phyloP scores from a whole-genome alignment of 2,329 filamentous ascomycete species.

The Fusarium verticillioides region DNA sequence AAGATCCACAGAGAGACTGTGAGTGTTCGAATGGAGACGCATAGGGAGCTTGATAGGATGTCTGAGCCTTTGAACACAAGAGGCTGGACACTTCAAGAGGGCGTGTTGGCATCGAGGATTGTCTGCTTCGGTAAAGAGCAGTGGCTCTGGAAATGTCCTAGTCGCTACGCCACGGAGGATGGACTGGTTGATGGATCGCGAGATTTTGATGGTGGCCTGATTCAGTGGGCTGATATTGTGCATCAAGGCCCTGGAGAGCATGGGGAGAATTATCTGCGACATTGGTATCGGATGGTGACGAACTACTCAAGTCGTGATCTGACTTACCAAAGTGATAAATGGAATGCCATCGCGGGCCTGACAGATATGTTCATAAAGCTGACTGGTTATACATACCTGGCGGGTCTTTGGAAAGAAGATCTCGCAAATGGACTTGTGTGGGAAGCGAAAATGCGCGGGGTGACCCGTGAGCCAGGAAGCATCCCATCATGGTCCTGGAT shows the following conservation, averaged over 20 bases:
- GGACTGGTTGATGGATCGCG: not conserved
- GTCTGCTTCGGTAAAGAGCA: constrained; percentile 1
- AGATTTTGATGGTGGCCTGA: not conserved
- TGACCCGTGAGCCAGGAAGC: not conserved
- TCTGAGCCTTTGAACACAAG: not conserved
- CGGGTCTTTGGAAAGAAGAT: constrained; percentile 11
- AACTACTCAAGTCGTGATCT: not conserved
- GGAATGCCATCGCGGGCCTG: constrained; percentile 3
- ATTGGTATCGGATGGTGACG: constrained; percentile 1
- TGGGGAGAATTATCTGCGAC: not conserved
- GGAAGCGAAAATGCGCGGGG: not conserved
- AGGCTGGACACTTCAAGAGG: constrained; percentile 12
- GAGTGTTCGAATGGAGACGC: not conserved
- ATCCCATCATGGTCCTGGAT: constrained; percentile 6
- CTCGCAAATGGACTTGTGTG: not conserved
- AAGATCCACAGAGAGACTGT: not conserved
- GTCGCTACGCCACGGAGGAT: constrained; percentile 1
- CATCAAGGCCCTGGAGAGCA: not conserved
- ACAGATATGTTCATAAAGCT: not conserved
- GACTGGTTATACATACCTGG: not conserved
- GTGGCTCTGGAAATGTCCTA: constrained; percentile 16
- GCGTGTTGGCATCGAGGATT: not conserved
- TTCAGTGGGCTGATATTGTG: not conserved
- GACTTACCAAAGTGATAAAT: not conserved
- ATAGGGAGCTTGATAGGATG: not conserved